phyloP scores from a whole-genome alignment of 2,329 filamentous ascomycete genomes.

The Drechmeria coniospora region DNA sequence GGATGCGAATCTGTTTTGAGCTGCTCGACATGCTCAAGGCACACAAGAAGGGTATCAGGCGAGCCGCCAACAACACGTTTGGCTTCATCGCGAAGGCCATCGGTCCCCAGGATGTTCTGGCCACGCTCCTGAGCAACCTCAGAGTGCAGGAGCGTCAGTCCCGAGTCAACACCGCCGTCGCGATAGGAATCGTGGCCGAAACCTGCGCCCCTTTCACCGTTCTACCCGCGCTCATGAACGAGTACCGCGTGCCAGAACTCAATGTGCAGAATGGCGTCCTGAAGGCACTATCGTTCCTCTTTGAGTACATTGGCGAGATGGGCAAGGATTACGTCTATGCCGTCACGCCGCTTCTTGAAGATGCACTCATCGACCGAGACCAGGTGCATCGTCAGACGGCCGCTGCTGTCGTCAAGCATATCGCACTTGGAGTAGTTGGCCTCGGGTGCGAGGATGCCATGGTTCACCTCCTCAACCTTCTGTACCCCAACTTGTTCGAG shows the following conservation, averaged over 20 bases:
- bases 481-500: slow-evolving; percentile 95
- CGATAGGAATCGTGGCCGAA: slow-evolving; percentile 95
- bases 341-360: slow-evolving; percentile 86
- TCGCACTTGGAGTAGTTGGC: slow-evolving; percentile 92
- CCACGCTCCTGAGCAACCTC: slow-evolving; percentile 89
- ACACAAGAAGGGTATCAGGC: slow-evolving; percentile 97
- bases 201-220: slow-evolving; percentile 98
- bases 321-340: slow-evolving; percentile 99
- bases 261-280: slow-evolving; percentile 98
- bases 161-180: slow-evolving; percentile 94
- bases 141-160: slow-evolving; percentile 95
- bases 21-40: slow-evolving; percentile 98
- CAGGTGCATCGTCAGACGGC: slow-evolving; percentile 97
- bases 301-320: slow-evolving; percentile 99
- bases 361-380: slow-evolving; percentile 92
- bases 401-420: slow-evolving; percentile 92
- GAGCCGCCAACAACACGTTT: slow-evolving; percentile 98
- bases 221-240: slow-evolving; percentile 97
- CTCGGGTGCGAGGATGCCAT: slow-evolving; percentile 97
- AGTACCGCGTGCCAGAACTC: slow-evolving; percentile 93
- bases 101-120: slow-evolving; percentile 90
- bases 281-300: slow-evolving; percentile 91
- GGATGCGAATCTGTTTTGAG: slow-evolving; percentile 99
- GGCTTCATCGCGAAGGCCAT: slow-evolving; percentile 99
- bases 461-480: slow-evolving; percentile 89